phyloP scores from a whole-genome alignment of 2,329 filamentous ascomycete species.

The Scedosporium minutisporum region DNA sequence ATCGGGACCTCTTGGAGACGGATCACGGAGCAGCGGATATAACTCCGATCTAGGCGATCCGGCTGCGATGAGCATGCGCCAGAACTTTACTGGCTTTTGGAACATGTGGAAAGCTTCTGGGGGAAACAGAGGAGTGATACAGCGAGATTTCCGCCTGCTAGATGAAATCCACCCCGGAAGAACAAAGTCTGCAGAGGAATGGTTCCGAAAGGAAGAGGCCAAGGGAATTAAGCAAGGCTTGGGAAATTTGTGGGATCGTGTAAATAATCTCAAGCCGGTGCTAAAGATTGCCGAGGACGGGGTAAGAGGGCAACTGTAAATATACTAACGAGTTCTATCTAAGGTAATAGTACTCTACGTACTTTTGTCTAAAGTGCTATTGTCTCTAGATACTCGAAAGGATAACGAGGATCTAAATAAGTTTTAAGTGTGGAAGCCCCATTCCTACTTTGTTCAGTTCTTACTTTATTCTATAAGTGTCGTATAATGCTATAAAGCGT shows the following conservation, averaged over 20 bases:
- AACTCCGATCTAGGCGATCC: conserved; percentile 20
- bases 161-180: conserved; percentile 41
- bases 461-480: too few relatives aligned
- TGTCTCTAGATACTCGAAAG: too few relatives aligned
- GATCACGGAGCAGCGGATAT: conserved; percentile 19
- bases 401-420: too few relatives aligned
- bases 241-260: background rate
- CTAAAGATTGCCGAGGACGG: background rate
- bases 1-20: conserved; percentile 2
- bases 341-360: too few relatives aligned
- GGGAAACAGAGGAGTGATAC: conserved; percentile 29
- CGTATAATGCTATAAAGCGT: too few relatives aligned
- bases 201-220: conserved; percentile 30
- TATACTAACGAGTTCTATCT: too few relatives aligned
- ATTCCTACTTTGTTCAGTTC: too few relatives aligned
- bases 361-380: too few relatives aligned
- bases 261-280: background rate
- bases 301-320: too few relatives aligned
- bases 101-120: conserved; percentile 32
- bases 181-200: conserved; percentile 38
- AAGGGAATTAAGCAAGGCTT: conserved; percentile 9
- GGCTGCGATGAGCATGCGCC: conserved; percentile 25
- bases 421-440: too few relatives aligned
- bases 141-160: conserved; percentile 36
- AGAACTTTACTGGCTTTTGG: conserved; percentile 45